A percentile compares a stretch with the other conserved stretches of the same genome.
phyloP scores from a whole-genome alignment of 495 filamentous ascomycete species.

The Cladorrhinum samala region DNA sequence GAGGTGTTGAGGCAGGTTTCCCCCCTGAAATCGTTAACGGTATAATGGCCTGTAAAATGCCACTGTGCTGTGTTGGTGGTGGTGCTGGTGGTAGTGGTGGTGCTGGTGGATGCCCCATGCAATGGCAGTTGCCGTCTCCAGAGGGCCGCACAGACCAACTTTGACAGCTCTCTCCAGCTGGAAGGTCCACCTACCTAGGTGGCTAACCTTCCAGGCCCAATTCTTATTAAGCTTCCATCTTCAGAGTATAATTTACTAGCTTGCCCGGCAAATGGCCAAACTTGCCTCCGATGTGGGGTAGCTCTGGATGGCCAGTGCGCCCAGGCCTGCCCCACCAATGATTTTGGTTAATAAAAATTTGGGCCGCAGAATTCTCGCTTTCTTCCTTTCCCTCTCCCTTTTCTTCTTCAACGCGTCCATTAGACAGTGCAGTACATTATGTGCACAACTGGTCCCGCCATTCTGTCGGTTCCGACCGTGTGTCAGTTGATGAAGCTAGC shows the following conservation, averaged over 20 bases:
- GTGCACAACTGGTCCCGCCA: slow-evolving; percentile 50
- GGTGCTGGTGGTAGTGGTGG: neutral
- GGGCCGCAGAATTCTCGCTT: slow-evolving; percentile 4
- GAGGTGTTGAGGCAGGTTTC: neutral
- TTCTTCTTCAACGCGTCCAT: slow-evolving; percentile 63
- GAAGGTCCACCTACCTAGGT: no score
- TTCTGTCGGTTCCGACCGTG: slow-evolving; percentile 62
- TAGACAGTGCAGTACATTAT: slow-evolving; percentile 85
- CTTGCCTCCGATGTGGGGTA: slow-evolving; percentile 15
- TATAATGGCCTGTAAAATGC: neutral
- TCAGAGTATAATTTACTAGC: no score
- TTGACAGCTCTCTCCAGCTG: no score
- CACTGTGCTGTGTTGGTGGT: neutral
- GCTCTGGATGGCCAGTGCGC: neutral
- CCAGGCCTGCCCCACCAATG: neutral
- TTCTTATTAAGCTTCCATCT: no score
- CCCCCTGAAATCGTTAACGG: neutral
- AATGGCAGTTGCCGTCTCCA: neutral
- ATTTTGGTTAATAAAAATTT: slow-evolving; percentile 5
- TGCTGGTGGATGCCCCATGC: neutral
- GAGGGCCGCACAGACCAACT: no score
- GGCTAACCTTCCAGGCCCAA: neutral
- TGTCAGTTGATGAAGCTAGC: slow-evolving; percentile 62
- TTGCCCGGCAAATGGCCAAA: slow-evolving; percentile 24
- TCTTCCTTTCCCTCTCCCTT: slow-evolving; percentile 30